Conservation (phyloP, 108 stramenopile species). For the Pseudonitzschia delicatissima region DNA sequence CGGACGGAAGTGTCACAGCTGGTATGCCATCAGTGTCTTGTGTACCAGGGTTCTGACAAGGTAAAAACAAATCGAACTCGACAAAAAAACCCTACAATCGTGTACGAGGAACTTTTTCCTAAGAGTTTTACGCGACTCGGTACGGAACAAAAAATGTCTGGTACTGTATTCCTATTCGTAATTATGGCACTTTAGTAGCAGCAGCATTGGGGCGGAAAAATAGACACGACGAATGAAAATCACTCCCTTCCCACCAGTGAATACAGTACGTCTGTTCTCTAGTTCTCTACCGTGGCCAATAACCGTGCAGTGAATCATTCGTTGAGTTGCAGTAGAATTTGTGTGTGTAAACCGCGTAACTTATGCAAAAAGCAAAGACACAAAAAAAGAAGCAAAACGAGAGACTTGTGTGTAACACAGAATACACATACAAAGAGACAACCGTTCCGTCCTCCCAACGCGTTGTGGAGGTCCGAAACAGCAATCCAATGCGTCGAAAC, state of each 20-base stretch:
- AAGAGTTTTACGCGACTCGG: no score
- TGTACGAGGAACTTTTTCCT: no score
- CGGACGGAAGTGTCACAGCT: constrained; percentile 1
- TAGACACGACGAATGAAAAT: no score
- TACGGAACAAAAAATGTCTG: no score
- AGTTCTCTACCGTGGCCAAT: constrained; percentile 10
- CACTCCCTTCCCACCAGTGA: no score
- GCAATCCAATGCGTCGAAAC: background rate
- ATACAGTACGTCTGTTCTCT: no score
- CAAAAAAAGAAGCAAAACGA: background rate
- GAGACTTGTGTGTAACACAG: background rate
- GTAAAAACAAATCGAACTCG: background rate
- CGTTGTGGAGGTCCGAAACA: background rate
- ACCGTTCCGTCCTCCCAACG: background rate
- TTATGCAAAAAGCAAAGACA: constrained; percentile 9
- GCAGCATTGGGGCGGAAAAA: no score
- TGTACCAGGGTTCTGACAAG: background rate
- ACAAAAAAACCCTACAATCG: background rate
- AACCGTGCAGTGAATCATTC: background rate
- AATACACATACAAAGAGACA: background rate
- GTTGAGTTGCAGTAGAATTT: no score
- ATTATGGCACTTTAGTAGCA: no score
- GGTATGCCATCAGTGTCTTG: background rate
- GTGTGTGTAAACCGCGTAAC: no score
- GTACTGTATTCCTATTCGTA: no score